A percentile compares a stretch with the other conserved stretches of the same genome.
Evolutionary conservation across 225 moss, liverwort and hornwort species (phyloP).

Genomic region (Neckera pumila): DNA sequence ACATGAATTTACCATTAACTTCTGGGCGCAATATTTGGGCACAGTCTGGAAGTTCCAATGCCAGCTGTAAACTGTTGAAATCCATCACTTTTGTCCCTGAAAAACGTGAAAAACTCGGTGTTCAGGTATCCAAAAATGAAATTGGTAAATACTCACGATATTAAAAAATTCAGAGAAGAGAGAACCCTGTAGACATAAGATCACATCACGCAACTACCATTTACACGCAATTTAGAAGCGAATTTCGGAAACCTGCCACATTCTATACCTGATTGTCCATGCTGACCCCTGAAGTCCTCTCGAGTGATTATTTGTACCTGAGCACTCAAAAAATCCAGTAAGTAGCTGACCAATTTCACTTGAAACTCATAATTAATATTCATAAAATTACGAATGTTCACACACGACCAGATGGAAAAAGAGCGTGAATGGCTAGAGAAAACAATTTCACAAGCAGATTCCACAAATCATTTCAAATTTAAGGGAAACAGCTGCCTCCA

Average conservation of each 20-base stretch:
- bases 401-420: neutral
- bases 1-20: neutral
- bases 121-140: neutral
- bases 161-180: neutral
- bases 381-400: neutral
- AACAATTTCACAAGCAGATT: neutral
- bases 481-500: neutral
- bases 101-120: neutral
- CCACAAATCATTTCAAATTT: neutral
- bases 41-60: slow-evolving; percentile 33
- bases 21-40: slow-evolving; percentile 6
- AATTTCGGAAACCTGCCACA: neutral
- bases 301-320: slow-evolving; percentile 48
- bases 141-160: neutral
- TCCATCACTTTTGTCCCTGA: slow-evolving; percentile 58
- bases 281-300: slow-evolving; percentile 5
- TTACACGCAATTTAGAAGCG: no score
- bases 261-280: slow-evolving; percentile 23
- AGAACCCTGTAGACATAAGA: neutral
- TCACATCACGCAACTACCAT: neutral
- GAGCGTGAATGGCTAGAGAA: neutral
- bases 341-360: neutral
- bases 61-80: slow-evolving; percentile 32
- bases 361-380: neutral
- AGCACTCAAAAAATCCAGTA: neutral